These are phyloP conservation scores for Salix brachista DNA, from an alignment of 345 rosid species.

Conservation along the genomic window DNA sequence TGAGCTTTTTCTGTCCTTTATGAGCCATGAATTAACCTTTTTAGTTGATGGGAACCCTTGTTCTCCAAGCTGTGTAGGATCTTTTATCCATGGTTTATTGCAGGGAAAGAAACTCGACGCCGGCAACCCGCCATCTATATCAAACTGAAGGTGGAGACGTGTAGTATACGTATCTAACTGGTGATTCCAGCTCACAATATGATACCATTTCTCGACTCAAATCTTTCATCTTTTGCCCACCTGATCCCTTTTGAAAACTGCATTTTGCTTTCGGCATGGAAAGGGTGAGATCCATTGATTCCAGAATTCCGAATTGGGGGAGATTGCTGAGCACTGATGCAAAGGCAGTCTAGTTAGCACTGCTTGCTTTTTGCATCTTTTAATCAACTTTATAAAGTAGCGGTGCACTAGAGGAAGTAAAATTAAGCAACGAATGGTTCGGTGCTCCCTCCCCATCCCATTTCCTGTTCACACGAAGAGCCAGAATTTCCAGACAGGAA, in stretches of 20 bases:
- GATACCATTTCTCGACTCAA: not conserved
- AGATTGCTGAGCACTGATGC: constrained; percentile 28
- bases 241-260: not conserved
- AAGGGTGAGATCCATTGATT: constrained; percentile 18
- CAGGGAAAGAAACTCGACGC: not conserved
- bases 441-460: not conserved
- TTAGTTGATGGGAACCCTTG: not conserved
- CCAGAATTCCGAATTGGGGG: constrained; percentile 6
- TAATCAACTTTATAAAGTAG: constrained; percentile 5
- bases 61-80: not conserved
- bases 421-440: not conserved
- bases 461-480: not conserved
- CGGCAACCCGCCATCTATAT: not conserved
- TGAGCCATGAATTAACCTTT: not conserved
- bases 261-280: constrained; percentile 19
- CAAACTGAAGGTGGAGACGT: not conserved
- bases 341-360: not conserved
- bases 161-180: not conserved
- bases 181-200: not conserved
- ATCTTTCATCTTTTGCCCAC: not conserved
- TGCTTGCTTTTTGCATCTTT: constrained; percentile 4
- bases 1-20: not conserved
- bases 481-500: not conserved
- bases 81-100: not conserved
- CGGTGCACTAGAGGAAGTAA: constrained; percentile 22